Percentiles rank a stretch among this genome's conserved stretches.
phyloP scores from a whole-genome alignment of 805 yeast species.

The Zygosaccharomyces rouxii region DNA sequence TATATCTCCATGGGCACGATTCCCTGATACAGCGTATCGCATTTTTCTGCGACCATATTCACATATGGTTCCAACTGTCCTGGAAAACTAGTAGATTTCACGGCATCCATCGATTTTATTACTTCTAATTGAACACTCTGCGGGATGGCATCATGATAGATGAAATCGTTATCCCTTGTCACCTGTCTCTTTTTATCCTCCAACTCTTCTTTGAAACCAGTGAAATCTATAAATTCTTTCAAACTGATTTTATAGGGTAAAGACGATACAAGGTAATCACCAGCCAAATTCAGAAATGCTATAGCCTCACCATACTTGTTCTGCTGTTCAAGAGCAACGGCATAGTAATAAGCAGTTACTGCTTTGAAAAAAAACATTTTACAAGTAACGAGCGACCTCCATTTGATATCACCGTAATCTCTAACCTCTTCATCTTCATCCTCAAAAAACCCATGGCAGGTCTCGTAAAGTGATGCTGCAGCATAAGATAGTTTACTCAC shows the following conservation, averaged over 20 bases:
- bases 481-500: constrained; percentile 72
- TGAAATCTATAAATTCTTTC: constrained; percentile 35
- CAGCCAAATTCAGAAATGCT: constrained; percentile 54
- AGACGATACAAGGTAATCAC: constrained; percentile 34
- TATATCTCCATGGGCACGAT: constrained; percentile 85
- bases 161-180: constrained; percentile 82
- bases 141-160: constrained; percentile 78
- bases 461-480: constrained; percentile 51
- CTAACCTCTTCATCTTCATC: constrained; percentile 32
- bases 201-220: constrained; percentile 30
- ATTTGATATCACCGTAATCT: constrained; percentile 42
- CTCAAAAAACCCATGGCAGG: constrained; percentile 45
- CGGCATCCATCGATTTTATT: constrained; percentile 50
- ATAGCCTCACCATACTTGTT: constrained; percentile 74
- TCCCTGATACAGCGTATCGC: constrained; percentile 61
- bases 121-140: constrained; percentile 36
- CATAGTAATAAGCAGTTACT: constrained; percentile 57
- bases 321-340: constrained; percentile 47
- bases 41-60: constrained; percentile 35
- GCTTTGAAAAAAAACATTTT: constrained; percentile 56
- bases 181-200: constrained; percentile 40
- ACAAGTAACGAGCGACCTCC: constrained; percentile 49
- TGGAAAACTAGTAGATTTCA: constrained; percentile 66
- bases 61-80: constrained; percentile 44
- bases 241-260: constrained; percentile 34